Conservation (phyloP, 805 yeast genomes). For the Metschnikowia picachoensis region DNA sequence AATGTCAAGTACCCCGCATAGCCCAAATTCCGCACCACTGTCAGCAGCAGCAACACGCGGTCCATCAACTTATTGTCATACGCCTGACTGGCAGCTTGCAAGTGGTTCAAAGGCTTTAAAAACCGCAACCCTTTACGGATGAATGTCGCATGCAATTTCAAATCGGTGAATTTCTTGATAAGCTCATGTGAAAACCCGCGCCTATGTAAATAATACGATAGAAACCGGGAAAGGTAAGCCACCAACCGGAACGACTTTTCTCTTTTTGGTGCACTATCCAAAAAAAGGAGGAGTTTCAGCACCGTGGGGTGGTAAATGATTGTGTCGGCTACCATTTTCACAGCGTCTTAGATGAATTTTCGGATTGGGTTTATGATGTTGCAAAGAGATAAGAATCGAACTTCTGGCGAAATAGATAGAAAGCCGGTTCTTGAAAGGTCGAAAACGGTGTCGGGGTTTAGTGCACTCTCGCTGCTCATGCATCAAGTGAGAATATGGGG, state of each 20-base stretch:
- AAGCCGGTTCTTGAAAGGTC: too few relatives aligned
- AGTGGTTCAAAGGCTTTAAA: conserved; percentile 72
- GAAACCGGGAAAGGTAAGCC: conserved; percentile 76
- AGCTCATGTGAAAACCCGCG: conserved; percentile 48
- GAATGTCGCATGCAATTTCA: conserved; percentile 61
- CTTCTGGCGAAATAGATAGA: too few relatives aligned
- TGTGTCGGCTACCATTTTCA: conserved; percentile 60
- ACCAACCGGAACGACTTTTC: conserved; percentile 77
- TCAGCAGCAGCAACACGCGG: conserved; percentile 48
- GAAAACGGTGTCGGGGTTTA: too few relatives aligned
- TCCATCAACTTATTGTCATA: conserved; percentile 69
- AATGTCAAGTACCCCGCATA: conserved; percentile 60
- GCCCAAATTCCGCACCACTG: conserved; percentile 54
- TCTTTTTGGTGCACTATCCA: conserved; percentile 68
- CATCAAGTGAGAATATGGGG: too few relatives aligned
- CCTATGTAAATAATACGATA: conserved; percentile 57
- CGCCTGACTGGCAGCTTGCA: conserved; percentile 64
- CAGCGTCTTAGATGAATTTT: too few relatives aligned
- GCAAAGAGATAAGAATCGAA: too few relatives aligned
- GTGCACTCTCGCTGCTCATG: too few relatives aligned
- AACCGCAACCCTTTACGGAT: conserved; percentile 82
- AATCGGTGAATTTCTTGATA: conserved; percentile 47
- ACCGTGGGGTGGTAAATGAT: conserved; percentile 72
- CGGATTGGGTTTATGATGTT: too few relatives aligned
- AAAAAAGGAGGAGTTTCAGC: conserved; percentile 54